A percentile compares a stretch with the other conserved stretches of the same genome.
These are phyloP conservation scores for Phaeosphaeriaceae sp. DNA, from an alignment of 2,329 filamentous ascomycete species.

Conservation along the genomic window DNA sequence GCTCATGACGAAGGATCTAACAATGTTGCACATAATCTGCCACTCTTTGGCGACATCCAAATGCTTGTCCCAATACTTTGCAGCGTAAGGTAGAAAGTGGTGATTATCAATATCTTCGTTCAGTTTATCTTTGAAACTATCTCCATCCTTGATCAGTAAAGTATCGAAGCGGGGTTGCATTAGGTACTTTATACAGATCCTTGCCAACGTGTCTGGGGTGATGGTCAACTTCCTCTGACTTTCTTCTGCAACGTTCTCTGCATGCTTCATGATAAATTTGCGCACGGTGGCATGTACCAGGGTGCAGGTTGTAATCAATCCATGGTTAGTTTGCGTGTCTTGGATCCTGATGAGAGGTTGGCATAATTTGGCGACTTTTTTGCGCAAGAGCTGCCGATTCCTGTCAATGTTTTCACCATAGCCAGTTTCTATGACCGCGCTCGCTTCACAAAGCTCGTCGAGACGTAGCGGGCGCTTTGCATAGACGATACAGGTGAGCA, in stretches of 20 bases:
- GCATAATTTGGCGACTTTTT: not conserved
- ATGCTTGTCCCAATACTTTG: slow-evolving; percentile 5
- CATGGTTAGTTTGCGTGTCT: slow-evolving; percentile 1
- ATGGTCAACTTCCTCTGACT: not conserved
- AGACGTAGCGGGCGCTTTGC: slow-evolving; percentile 3
- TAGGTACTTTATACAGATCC: slow-evolving; percentile 1
- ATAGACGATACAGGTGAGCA: slow-evolving; percentile 3
- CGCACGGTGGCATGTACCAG: slow-evolving; percentile 1
- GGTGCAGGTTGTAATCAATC: slow-evolving; percentile 1
- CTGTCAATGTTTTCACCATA: not conserved
- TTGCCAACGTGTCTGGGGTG: not conserved
- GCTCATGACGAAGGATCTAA: not conserved
- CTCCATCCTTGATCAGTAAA: not conserved
- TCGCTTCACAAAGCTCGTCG: slow-evolving; percentile 3
- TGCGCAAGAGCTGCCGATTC: not conserved
- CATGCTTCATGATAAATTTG: not conserved
- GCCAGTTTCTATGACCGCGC: not conserved
- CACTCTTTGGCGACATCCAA: not conserved
- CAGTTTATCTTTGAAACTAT: not conserved
- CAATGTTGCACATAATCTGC: not conserved
- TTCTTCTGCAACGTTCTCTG: not conserved
- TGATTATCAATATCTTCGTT: slow-evolving; percentile 1
- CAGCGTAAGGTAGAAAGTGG: slow-evolving; percentile 1
- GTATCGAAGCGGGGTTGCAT: slow-evolving; percentile 1
- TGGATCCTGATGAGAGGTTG: slow-evolving; percentile 1